These are phyloP conservation scores for Chamaecrista fasciculata DNA, from an alignment of 306 rosid species.

Conservation along the genomic window DNA sequence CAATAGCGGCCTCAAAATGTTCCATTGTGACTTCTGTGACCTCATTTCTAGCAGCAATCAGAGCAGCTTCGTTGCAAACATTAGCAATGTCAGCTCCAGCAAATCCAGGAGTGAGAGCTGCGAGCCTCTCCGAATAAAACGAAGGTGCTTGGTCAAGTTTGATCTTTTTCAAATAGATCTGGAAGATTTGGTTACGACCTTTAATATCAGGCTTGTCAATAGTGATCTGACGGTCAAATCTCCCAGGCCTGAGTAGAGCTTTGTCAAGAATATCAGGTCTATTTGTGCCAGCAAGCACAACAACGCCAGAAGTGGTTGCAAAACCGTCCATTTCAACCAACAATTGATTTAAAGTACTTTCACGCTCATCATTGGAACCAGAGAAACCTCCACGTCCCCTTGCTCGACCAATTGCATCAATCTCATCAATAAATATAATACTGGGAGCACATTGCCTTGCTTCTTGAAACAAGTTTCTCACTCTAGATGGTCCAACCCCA, in stretches of 20 bases:
- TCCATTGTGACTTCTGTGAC: slow-evolving; percentile 60
- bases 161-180: slow-evolving; percentile 74
- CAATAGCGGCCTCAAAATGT: slow-evolving; percentile 89
- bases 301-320: slow-evolving; percentile 91
- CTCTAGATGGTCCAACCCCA: slow-evolving; percentile 97
- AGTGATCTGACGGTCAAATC: slow-evolving; percentile 83
- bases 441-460: slow-evolving; percentile 97
- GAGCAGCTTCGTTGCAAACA: slow-evolving; percentile 95
- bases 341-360: slow-evolving; percentile 92
- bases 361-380: slow-evolving; percentile 92
- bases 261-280: slow-evolving; percentile 95
- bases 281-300: slow-evolving; percentile 98
- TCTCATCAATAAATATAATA: slow-evolving; percentile 92
- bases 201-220: slow-evolving; percentile 89
- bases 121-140: slow-evolving; percentile 85
- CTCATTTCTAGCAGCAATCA: slow-evolving; percentile 87
- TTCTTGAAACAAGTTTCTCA: slow-evolving; percentile 92
- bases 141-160: slow-evolving; percentile 87
- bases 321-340: slow-evolving; percentile 99
- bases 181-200: slow-evolving; percentile 90
- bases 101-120: slow-evolving; percentile 98
- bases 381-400: slow-evolving; percentile 95
- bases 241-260: slow-evolving; percentile 89
- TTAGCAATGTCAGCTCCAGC: slow-evolving; percentile 99
- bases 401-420: slow-evolving; percentile 97